A percentile compares a stretch with the other conserved stretches of the same genome.
These are phyloP conservation scores for Alternaria brassicae DNA, from an alignment of 2,329 filamentous ascomycete species.

Conservation along the genomic window DNA sequence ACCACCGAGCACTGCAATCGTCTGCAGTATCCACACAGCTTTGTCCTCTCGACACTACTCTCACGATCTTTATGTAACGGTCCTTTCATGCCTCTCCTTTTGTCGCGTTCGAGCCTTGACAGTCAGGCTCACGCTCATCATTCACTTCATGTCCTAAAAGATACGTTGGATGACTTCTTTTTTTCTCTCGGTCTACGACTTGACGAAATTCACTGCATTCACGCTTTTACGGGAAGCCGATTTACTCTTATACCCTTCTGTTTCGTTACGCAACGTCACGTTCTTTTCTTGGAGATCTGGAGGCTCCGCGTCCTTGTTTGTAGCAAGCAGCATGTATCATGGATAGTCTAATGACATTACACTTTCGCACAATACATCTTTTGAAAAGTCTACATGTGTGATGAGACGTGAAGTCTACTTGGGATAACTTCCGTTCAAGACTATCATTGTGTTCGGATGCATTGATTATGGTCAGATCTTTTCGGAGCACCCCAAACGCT, in stretches of 20 bases:
- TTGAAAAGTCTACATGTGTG: background rate
- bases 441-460: background rate
- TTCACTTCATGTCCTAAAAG: conserved; percentile 1
- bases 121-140: background rate
- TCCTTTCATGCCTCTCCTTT: background rate
- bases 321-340: background rate
- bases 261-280: background rate
- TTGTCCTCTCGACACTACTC: background rate
- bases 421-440: background rate
- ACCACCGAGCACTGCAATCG: background rate
- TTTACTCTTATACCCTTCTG: conserved; percentile 13
- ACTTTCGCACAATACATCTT: background rate
- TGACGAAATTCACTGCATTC: background rate
- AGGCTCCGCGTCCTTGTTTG: background rate
- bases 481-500: no score
- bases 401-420: background rate
- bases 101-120: background rate
- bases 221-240: background rate
- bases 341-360: background rate
- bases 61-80: background rate
- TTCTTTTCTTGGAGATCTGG: background rate
- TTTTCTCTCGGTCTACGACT: conserved; percentile 3
- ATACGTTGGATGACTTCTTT: conserved; percentile 5
- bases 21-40: background rate
- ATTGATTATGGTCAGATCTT: no score